Percentiles rank a stretch among this genome's conserved stretches.
Conservation (phyloP, 106 monocot genomes). For the Dioscorea zingiberensis region DNA sequence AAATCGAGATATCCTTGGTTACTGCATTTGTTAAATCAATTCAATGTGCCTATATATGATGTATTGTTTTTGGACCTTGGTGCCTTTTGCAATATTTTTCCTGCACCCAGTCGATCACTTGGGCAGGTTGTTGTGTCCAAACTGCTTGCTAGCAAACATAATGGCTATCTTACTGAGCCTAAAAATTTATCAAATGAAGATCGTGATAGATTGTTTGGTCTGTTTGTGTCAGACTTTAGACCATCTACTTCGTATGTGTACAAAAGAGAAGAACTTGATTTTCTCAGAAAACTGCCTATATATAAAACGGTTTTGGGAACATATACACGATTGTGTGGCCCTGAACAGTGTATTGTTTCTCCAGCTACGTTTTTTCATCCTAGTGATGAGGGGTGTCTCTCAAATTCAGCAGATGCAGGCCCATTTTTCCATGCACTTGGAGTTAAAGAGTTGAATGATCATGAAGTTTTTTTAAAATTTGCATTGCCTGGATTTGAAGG, state of each 20-base stretch:
- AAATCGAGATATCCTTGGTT: constrained; percentile 78
- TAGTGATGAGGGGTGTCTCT: constrained; percentile 55
- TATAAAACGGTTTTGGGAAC: constrained; percentile 69
- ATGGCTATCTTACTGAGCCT: constrained; percentile 57
- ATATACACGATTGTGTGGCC: constrained; percentile 47
- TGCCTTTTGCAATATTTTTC: constrained; percentile 34
- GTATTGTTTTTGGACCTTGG: constrained; percentile 55
- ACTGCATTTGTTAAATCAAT: constrained; percentile 47
- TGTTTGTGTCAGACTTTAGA: constrained; percentile 63
- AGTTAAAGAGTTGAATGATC: constrained; percentile 60
- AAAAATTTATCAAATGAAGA: constrained; percentile 58
- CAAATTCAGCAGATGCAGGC: constrained; percentile 32
- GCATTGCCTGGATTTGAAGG: constrained; percentile 81
- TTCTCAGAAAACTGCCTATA: constrained; percentile 74
- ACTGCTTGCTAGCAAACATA: constrained; percentile 57
- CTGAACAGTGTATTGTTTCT: constrained; percentile 61
- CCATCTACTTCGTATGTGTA: constrained; percentile 36
- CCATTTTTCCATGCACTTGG: constrained; percentile 68
- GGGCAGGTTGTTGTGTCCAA: constrained; percentile 57
- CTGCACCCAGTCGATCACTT: constrained; percentile 51
- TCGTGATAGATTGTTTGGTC: constrained; percentile 61
- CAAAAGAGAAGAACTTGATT: constrained; percentile 73
- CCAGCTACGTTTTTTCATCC: constrained; percentile 79
- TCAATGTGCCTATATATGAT: constrained; percentile 86
- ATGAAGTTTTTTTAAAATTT: constrained; percentile 77